Percentiles rank a stretch among this genome's conserved stretches.
Evolutionary conservation across 2,329 filamentous ascomycete species (phyloP).

Genomic region (Sodiomyces alkalinus): DNA sequence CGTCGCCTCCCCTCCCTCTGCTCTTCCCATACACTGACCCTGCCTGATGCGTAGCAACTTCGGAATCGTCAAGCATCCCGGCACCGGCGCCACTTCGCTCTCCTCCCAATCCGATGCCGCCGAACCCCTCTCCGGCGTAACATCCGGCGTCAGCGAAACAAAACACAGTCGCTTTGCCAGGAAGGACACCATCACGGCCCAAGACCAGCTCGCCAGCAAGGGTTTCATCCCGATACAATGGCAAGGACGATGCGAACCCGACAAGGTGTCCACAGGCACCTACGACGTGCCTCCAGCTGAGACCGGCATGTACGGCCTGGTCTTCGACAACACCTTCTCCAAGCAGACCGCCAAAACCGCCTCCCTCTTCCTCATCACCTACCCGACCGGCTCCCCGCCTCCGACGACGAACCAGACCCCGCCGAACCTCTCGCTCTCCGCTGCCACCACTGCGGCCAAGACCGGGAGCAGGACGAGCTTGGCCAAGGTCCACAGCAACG

Average conservation of each 20-base stretch:
- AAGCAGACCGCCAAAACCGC: slow-evolving; percentile 90
- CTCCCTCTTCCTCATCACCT: slow-evolving; percentile 87
- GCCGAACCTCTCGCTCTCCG: slow-evolving; percentile 29
- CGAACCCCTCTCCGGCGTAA: slow-evolving; percentile 31
- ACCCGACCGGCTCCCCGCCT: slow-evolving; percentile 68
- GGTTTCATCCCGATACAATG: slow-evolving; percentile 61
- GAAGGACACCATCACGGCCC: slow-evolving; percentile 44
- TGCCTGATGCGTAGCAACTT: slow-evolving; percentile 50
- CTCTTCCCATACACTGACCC: not conserved
- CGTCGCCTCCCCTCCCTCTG: slow-evolving; percentile 10
- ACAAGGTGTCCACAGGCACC: slow-evolving; percentile 84
- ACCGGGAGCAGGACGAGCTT: slow-evolving; percentile 33
- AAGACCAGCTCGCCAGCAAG: slow-evolving; percentile 49
- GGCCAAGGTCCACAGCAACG: slow-evolving; percentile 28
- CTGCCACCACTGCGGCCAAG: slow-evolving; percentile 11
- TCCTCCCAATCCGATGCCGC: slow-evolving; percentile 26
- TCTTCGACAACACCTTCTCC: slow-evolving; percentile 98
- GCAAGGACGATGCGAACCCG: slow-evolving; percentile 90
- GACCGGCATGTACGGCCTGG: slow-evolving; percentile 86
- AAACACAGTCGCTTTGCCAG: slow-evolving; percentile 33
- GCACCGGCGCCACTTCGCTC: slow-evolving; percentile 42
- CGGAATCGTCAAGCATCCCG: slow-evolving; percentile 93
- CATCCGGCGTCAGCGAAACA: slow-evolving; percentile 24
- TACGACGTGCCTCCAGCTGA: slow-evolving; percentile 62
- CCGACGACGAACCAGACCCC: slow-evolving; percentile 54